Evolutionary conservation across 2,329 filamentous ascomycete genomes (phyloP).

Genomic region (Epichloe gansuensis): DNA sequence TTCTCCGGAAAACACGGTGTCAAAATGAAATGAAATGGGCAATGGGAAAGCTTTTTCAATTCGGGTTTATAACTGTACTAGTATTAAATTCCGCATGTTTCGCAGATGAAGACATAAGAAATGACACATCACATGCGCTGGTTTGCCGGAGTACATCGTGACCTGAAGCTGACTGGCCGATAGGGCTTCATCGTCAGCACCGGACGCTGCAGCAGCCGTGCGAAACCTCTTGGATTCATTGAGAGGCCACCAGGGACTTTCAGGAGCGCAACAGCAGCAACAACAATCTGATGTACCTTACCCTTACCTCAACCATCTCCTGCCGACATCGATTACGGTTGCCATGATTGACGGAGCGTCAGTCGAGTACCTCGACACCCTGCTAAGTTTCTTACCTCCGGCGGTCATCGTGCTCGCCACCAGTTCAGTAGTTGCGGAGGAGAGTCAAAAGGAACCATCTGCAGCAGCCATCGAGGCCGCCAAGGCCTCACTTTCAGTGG

Average conservation of each 20-base stretch:
- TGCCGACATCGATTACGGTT: slow-evolving; percentile 65
- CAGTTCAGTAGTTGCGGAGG: slow-evolving; percentile 42
- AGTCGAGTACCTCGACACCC: slow-evolving; percentile 54
- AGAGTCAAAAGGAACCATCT: slow-evolving; percentile 50
- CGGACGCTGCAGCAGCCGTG: slow-evolving; percentile 65
- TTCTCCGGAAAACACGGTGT: slow-evolving; percentile 8
- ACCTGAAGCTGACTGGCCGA: slow-evolving; percentile 29
- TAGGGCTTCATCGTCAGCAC: slow-evolving; percentile 46
- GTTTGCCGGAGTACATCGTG: neutral
- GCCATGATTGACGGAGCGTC: slow-evolving; percentile 56
- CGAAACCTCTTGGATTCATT: slow-evolving; percentile 83
- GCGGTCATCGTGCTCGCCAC: slow-evolving; percentile 65
- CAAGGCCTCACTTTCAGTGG: slow-evolving; percentile 56
- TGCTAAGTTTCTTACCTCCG: slow-evolving; percentile 69
- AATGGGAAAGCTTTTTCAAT: slow-evolving; percentile 5
- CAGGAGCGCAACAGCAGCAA: slow-evolving; percentile 21
- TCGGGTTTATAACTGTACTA: slow-evolving; percentile 17
- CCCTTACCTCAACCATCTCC: slow-evolving; percentile 74
- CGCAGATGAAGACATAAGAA: slow-evolving; percentile 13
- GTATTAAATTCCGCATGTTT: slow-evolving; percentile 13
- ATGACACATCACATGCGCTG: slow-evolving; percentile 7
- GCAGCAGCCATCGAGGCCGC: slow-evolving; percentile 58
- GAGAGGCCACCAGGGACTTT: slow-evolving; percentile 37
- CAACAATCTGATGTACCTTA: slow-evolving; percentile 45
- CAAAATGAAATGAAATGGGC: slow-evolving; percentile 2